phyloP scores from a whole-genome alignment of 345 rosid species.

The Eucalyptus pumila region DNA sequence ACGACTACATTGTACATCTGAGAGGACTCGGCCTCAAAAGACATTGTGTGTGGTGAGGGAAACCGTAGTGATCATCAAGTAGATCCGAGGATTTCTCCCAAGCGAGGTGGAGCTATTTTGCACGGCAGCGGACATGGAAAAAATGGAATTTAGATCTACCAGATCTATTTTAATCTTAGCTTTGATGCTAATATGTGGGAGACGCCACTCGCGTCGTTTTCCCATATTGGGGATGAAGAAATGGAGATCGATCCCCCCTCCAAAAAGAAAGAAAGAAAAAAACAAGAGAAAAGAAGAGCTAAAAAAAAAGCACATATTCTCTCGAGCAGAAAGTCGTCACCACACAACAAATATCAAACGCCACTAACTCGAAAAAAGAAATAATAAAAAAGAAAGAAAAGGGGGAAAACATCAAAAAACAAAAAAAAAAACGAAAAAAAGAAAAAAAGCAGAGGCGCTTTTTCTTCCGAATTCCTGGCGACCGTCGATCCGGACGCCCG shows the following conservation, averaged over 20 bases:
- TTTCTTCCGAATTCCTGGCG: background rate
- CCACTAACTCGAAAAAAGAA: background rate
- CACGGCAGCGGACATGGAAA: too few relatives aligned
- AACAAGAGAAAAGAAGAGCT: background rate
- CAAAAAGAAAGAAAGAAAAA: background rate
- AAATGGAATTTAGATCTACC: too few relatives aligned
- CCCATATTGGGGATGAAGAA: background rate
- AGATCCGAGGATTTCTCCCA: fast-evolving
- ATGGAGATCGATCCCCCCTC: background rate
- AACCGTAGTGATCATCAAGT: fast-evolving
- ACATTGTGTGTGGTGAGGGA: fast-evolving
- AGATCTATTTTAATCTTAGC: too few relatives aligned
- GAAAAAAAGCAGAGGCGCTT: background rate
- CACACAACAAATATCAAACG: background rate
- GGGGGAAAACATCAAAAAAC: fast-evolving
- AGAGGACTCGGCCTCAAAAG: fast-evolving
- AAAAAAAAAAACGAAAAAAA: fast-evolving
- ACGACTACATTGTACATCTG: too few relatives aligned
- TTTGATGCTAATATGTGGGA: too few relatives aligned
- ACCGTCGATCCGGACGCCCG: background rate
- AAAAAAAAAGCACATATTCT: background rate
- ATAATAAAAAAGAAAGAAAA: background rate
- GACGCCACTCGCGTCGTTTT: background rate
- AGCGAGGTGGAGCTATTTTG: fast-evolving
- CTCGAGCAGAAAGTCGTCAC: background rate